Percentiles rank a stretch among this genome's conserved stretches.
Evolutionary conservation across 345 rosid species (phyloP).

Genomic region (Camelina sativa): DNA sequence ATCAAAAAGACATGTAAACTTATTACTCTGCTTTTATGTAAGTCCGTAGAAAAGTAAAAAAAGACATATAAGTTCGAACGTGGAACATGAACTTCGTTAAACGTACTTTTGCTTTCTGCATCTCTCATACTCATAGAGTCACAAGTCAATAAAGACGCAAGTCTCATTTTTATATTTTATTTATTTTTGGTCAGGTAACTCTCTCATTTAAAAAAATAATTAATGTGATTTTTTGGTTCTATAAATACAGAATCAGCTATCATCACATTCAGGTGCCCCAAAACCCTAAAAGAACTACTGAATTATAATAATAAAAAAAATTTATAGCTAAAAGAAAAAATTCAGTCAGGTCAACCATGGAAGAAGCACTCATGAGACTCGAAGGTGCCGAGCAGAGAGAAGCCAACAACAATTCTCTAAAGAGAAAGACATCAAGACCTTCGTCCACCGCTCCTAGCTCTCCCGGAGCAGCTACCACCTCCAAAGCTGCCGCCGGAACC

Average conservation of each 20-base stretch:
- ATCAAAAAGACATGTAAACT: slow-evolving; percentile 27
- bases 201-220: not conserved
- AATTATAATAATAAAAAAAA: not conserved
- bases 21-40: slow-evolving; percentile 23
- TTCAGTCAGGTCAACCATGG: slow-evolving; percentile 29
- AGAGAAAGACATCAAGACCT: slow-evolving; percentile 42
- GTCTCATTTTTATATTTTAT: not conserved
- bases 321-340: not conserved
- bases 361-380: slow-evolving; percentile 42
- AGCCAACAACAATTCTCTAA: slow-evolving; percentile 27
- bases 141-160: slow-evolving; percentile 26
- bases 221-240: not conserved
- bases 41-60: slow-evolving; percentile 2
- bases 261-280: slow-evolving; percentile 40
- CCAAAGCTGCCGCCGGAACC: slow-evolving; percentile 50
- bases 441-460: slow-evolving; percentile 31
- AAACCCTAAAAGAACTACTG: slow-evolving; percentile 22
- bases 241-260: slow-evolving; percentile 35
- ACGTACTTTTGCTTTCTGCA: slow-evolving; percentile 30
- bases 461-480: slow-evolving; percentile 31
- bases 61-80: slow-evolving; percentile 23
- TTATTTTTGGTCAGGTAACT: not conserved
- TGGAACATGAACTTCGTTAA: slow-evolving; percentile 32
- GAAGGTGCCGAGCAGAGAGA: slow-evolving; percentile 40
- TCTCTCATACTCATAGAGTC: slow-evolving; percentile 11